Base-by-base conservation (phyloP, 192 early-diverging fungal species). In the Entomortierella chlamydospora region DNA sequence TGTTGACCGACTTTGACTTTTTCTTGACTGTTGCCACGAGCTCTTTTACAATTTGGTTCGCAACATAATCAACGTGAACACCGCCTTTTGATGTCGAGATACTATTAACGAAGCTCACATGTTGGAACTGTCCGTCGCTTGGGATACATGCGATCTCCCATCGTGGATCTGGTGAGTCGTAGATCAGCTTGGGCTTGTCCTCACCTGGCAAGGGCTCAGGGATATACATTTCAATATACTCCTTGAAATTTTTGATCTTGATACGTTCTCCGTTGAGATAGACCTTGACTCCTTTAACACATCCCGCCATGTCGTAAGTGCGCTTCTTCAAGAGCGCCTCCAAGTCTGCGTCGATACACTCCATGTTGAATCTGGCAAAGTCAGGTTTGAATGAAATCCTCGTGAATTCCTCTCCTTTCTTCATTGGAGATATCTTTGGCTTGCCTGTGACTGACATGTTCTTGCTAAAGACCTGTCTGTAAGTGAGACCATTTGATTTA, bases 61-160 rank as follows among this genome's bases (percentile, higher is more conserved):
- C 83, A 30, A 97, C 88, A 79, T 96, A 90, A 50, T 89, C 91
- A 28, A 95, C 93, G 54, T 97, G 95, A 4, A 93, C 94, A 34
- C 98, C 98, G 55, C 97, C 98, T 59, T 97, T 96, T 8, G 89
- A 86, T 9, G 98, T 98, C 81, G 91, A 96, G 79, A 99, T 98
- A 72, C 92, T 91, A 83, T 99, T 99, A 70, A 98, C 98, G 81
- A 99, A 99, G 72, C 93, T 95, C 71, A 93, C 92, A 77, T 99
- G 98, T 60, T 94, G 91, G 81, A 98, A 98, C 81, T 97, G 95
- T 20, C 97, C 98, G 63, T 98, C 96, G 29, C 92, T 94, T n/a
- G 94, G 82, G 4, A 94, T 90, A 71, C 97, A 95, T 17, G 91
- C 93, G 66, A 99, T 87, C 83, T 99, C 95, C 98, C 97, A 99